Evolutionary conservation across 495 filamentous ascomycete species (phyloP).

Genomic region (Penicillium samsonianum): DNA sequence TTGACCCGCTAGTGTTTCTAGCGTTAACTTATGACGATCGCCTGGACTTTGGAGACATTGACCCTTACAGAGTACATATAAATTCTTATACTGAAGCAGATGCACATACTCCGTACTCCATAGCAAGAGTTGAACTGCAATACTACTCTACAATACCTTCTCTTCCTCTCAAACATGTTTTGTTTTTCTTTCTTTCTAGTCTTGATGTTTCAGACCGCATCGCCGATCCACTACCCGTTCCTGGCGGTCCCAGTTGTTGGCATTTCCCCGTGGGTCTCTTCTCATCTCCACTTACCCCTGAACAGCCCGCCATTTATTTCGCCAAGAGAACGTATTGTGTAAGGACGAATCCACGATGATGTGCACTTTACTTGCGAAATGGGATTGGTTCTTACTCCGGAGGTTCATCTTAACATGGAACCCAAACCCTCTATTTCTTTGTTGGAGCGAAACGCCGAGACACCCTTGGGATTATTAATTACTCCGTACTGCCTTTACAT

Average conservation of each 20-base stretch:
- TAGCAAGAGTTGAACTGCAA: not conserved
- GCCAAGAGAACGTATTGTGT: conserved; percentile 17
- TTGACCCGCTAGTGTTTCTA: conserved; percentile 13
- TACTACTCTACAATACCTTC: not conserved
- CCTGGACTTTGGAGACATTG: not conserved
- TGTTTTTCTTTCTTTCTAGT: conserved; percentile 21
- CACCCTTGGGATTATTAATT: conserved; percentile 2
- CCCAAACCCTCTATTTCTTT: not conserved
- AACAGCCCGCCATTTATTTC: conserved; percentile 28
- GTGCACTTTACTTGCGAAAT: conserved; percentile 16
- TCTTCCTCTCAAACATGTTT: not conserved
- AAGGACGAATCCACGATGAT: conserved; percentile 17
- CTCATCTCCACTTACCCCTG: conserved; percentile 33
- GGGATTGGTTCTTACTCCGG: conserved; percentile 21
- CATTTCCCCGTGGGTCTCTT: conserved; percentile 13
- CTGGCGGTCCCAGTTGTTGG: conserved; percentile 21
- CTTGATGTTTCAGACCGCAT: conserved; percentile 16
- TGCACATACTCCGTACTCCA: no score
- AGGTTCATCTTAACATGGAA: conserved; percentile 6
- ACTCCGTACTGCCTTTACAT: not conserved
- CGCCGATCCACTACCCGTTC: conserved; percentile 31
- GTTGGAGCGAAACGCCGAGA: conserved; percentile 10
- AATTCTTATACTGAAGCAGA: not conserved
- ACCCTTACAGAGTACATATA: not conserved
- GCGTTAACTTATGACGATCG: conserved; percentile 13